Conservation (phyloP, 2,329 filamentous ascomycete species). For the Colletotrichum musae region DNA sequence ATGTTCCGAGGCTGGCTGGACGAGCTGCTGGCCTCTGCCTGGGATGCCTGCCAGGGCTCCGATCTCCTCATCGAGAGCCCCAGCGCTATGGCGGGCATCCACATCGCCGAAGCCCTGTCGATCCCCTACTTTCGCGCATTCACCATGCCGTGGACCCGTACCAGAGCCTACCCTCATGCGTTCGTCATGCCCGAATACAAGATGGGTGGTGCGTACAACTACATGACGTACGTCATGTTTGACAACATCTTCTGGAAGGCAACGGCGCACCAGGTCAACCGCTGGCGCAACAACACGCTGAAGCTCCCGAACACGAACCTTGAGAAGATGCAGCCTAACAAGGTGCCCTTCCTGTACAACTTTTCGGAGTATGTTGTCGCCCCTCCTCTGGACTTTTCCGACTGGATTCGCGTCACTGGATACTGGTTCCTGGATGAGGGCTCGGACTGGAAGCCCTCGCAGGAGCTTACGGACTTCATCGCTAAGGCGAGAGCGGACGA, state of each 20-base stretch:
- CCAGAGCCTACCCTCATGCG: slow-evolving; percentile 94
- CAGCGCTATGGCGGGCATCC: slow-evolving; percentile 96
- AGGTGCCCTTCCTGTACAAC: slow-evolving; percentile 98
- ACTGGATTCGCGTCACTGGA: slow-evolving; percentile 97
- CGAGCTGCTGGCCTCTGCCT: slow-evolving; percentile 85
- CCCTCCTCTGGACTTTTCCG: slow-evolving; percentile 93
- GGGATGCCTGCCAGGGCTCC: slow-evolving; percentile 85
- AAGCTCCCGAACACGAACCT: slow-evolving; percentile 84
- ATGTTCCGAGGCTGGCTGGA: slow-evolving; percentile 98
- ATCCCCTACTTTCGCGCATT: slow-evolving; percentile 98
- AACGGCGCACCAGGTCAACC: slow-evolving; percentile 91
- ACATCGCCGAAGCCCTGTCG: slow-evolving; percentile 92
- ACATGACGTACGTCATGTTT: slow-evolving; percentile 95
- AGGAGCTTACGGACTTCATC: slow-evolving; percentile 86
- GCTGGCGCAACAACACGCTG: slow-evolving; percentile 88
- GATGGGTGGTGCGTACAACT: slow-evolving; percentile 96
- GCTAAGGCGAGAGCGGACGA: slow-evolving; percentile 82
- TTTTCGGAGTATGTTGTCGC: slow-evolving; percentile 96
- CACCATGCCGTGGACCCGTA: slow-evolving; percentile 98
- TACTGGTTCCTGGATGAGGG: slow-evolving; percentile 97
- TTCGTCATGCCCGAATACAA: slow-evolving; percentile 95
- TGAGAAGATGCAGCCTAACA: slow-evolving; percentile 94
- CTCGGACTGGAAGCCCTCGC: slow-evolving; percentile 77
- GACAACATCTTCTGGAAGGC: slow-evolving; percentile 98
- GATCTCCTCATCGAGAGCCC: slow-evolving; percentile 96